A percentile compares a stretch with the other conserved stretches of the same genome.
phyloP scores from a whole-genome alignment of 2,329 filamentous ascomycete species.

The Xylariaceae sp. region DNA sequence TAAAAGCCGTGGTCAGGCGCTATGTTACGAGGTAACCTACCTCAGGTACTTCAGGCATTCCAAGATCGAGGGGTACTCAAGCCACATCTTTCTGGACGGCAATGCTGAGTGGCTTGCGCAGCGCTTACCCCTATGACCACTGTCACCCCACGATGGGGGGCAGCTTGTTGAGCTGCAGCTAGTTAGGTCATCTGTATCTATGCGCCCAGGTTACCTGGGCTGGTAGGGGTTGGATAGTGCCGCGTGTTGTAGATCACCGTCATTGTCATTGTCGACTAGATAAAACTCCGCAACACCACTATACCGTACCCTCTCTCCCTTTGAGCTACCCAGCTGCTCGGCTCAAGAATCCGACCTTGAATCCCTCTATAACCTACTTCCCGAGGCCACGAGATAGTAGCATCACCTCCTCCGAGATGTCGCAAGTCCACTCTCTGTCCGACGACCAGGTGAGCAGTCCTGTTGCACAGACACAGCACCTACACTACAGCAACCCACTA shows the following conservation, averaged over 20 bases:
- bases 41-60: no score
- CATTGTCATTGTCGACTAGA: not conserved
- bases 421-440: slow-evolving; percentile 88
- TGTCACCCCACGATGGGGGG: slow-evolving; percentile 2
- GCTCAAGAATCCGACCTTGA: not conserved
- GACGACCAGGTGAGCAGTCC: slow-evolving; percentile 76
- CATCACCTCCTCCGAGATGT: slow-evolving; percentile 60
- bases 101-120: not conserved
- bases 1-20: no score
- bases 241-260: not conserved
- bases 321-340: not conserved
- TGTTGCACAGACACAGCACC: slow-evolving; percentile 11
- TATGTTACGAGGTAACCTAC: no score
- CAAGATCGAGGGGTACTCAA: not conserved
- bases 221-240: no score
- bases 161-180: slow-evolving; percentile 7
- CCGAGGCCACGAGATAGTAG: slow-evolving; percentile 14
- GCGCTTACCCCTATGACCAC: not conserved
- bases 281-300: slow-evolving; percentile 12
- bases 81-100: no score
- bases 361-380: not conserved
- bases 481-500: slow-evolving; percentile 16
- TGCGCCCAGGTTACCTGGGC: no score
- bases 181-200: not conserved
- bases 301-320: slow-evolving; percentile 2